A percentile compares a stretch with the other conserved stretches of the same genome.
phyloP scores from a whole-genome alignment of 345 rosid genomes.

The Bretschneidera sinensis region DNA sequence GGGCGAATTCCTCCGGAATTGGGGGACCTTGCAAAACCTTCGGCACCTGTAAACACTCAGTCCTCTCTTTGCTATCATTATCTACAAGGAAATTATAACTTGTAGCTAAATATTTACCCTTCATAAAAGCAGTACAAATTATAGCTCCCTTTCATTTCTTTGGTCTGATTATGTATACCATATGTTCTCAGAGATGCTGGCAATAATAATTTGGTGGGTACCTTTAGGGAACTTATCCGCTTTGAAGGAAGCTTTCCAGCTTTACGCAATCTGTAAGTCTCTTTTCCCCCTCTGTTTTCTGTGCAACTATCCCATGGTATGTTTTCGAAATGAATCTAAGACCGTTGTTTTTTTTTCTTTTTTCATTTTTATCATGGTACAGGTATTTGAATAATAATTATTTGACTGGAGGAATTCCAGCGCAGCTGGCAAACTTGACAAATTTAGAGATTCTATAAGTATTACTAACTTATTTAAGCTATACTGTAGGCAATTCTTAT shows the following conservation, averaged over 20 bases:
- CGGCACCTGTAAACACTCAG: constrained; percentile 40
- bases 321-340: background rate
- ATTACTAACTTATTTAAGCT: background rate
- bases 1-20: constrained; percentile 86
- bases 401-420: constrained; percentile 89
- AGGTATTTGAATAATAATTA: constrained; percentile 89
- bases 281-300: background rate
- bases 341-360: background rate
- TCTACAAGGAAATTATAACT: background rate
- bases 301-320: constrained; percentile 3
- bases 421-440: constrained; percentile 83
- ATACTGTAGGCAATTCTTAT: background rate
- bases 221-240: constrained; percentile 84
- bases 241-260: constrained; percentile 83
- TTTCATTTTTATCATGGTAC: constrained; percentile 11
- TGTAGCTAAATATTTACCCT: background rate
- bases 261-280: constrained; percentile 80
- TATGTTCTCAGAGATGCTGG: constrained; percentile 68
- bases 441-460: constrained; percentile 90
- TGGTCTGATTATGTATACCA: background rate
- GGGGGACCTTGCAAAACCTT: constrained; percentile 66
- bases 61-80: constrained; percentile 8
- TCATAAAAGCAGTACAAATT: background rate
- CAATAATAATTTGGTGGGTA: constrained; percentile 91
- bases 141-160: background rate